Percentiles rank a stretch among this genome's conserved stretches.
These are phyloP conservation scores for Pleurotus pulmonarius DNA, from an alignment of 768 basidiomycete genomes.

Conservation along the genomic window DNA sequence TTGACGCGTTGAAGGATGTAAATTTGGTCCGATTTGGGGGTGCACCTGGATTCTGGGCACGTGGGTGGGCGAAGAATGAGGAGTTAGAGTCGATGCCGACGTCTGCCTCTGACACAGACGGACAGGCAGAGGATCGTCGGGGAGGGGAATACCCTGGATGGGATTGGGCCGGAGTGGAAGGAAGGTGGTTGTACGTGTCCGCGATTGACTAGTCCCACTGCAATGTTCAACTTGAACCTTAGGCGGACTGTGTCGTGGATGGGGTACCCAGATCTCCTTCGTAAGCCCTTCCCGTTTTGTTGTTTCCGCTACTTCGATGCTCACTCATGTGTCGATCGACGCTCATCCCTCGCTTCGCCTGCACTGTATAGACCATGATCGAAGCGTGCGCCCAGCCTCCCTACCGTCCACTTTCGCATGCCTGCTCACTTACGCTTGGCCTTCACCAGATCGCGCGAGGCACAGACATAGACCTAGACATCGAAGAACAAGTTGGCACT, in stretches of 20 bases:
- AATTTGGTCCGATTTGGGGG: constrained; percentile 38
- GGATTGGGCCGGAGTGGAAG: constrained; percentile 59
- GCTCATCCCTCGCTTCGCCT: not conserved
- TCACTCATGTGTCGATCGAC: not conserved
- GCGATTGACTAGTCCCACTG: not conserved
- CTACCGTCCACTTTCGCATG: not conserved
- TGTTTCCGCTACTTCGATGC: not conserved
- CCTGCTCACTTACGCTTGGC: not conserved
- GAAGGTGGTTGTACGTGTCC: constrained; percentile 46
- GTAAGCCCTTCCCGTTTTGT: constrained; percentile 26
- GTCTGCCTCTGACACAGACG: constrained; percentile 10
- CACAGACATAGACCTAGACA: constrained; percentile 12
- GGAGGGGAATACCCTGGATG: constrained; percentile 32
- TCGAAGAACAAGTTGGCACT: constrained; percentile 46
- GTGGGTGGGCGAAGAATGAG: constrained; percentile 3
- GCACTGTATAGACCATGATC: too few species aligned
- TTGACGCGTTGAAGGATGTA: constrained; percentile 24
- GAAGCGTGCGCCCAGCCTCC: not conserved
- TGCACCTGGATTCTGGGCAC: constrained; percentile 37
- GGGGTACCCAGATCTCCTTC: constrained; percentile 50
- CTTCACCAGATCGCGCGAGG: not conserved
- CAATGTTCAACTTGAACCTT: not conserved
- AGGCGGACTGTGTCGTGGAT: constrained; percentile 59
- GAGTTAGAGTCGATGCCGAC: constrained; percentile 8
- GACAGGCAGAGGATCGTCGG: constrained; percentile 12